These are phyloP conservation scores for Chlorella sp. DNA, from an alignment of 139 green algal species.

Conservation along the genomic window DNA sequence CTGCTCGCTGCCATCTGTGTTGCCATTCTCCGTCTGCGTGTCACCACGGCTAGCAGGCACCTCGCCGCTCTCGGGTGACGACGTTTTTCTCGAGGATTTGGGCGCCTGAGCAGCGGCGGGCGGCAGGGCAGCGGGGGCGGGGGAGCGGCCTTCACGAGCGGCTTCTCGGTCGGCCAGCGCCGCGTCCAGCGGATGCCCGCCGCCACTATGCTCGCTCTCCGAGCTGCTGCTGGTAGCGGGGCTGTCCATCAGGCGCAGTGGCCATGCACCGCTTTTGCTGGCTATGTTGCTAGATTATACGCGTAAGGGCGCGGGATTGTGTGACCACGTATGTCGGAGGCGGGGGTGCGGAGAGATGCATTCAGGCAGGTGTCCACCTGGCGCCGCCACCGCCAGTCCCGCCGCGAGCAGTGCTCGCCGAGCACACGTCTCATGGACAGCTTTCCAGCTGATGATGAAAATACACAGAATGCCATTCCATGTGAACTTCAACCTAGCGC, in stretches of 20 bases:
- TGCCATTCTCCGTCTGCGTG: too few relatives aligned
- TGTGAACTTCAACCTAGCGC: too few relatives aligned
- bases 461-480: too few relatives aligned
- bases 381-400: background rate
- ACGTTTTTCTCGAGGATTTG: background rate
- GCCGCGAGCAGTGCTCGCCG: too few relatives aligned
- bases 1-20: background rate
- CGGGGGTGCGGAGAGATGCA: background rate
- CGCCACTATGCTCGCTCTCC: background rate
- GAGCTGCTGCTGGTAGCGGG: background rate
- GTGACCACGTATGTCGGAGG: background rate
- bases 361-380: background rate
- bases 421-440: too few relatives aligned
- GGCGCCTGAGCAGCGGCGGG: background rate
- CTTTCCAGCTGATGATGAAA: too few relatives aligned
- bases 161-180: background rate
- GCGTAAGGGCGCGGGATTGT: background rate
- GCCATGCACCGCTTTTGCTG: background rate
- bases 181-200: conserved; percentile 10
- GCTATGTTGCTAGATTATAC: background rate
- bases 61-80: conserved; percentile 21
- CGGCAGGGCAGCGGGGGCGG: background rate
- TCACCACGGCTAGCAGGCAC: background rate
- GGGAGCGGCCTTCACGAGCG: too few relatives aligned
- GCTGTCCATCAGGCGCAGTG: background rate